Evolutionary conservation across 306 rosid genomes (phyloP).

Genomic region (Calophaca sinica): DNA sequence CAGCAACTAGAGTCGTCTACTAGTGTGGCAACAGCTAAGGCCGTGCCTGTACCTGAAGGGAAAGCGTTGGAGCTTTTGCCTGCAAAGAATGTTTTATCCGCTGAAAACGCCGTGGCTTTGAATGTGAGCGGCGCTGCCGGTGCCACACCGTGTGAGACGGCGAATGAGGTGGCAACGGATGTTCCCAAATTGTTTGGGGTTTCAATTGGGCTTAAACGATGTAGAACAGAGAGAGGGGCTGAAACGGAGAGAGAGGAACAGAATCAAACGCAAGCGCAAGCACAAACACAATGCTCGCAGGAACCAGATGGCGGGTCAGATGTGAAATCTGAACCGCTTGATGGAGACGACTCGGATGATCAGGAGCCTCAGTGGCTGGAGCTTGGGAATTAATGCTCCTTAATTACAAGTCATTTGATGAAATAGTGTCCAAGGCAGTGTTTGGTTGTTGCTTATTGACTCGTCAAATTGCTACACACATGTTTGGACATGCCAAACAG

Average conservation of each 20-base stretch:
- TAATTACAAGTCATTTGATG: not conserved
- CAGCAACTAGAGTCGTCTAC: constrained; percentile 54
- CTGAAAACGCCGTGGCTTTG: constrained; percentile 27
- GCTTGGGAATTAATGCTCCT: constrained; percentile 53
- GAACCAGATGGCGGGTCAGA: constrained; percentile 53
- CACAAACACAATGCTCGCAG: constrained; percentile 48
- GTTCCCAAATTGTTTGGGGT: constrained; percentile 83
- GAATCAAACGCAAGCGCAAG: constrained; percentile 39
- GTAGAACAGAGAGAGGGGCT: constrained; percentile 57
- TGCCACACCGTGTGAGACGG: not conserved
- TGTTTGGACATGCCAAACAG: constrained; percentile 8
- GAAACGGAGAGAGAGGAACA: constrained; percentile 51
- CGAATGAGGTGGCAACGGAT: constrained; percentile 29
- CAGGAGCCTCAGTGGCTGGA: constrained; percentile 67
- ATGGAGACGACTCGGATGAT: constrained; percentile 55
- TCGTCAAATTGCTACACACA: not conserved
- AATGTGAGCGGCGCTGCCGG: constrained; percentile 1
- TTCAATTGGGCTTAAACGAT: constrained; percentile 77
- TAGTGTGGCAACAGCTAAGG: constrained; percentile 20
- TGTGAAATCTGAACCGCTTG: constrained; percentile 67
- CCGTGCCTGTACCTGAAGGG: constrained; percentile 36
- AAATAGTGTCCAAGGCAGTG: constrained; percentile 16
- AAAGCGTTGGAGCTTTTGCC: constrained; percentile 62
- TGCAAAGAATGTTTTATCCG: constrained; percentile 20
- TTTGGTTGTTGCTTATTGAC: constrained; percentile 1